Evolutionary conservation across 305 asterid genomes (phyloP).

Genomic region (Ilex paraguariensis): DNA sequence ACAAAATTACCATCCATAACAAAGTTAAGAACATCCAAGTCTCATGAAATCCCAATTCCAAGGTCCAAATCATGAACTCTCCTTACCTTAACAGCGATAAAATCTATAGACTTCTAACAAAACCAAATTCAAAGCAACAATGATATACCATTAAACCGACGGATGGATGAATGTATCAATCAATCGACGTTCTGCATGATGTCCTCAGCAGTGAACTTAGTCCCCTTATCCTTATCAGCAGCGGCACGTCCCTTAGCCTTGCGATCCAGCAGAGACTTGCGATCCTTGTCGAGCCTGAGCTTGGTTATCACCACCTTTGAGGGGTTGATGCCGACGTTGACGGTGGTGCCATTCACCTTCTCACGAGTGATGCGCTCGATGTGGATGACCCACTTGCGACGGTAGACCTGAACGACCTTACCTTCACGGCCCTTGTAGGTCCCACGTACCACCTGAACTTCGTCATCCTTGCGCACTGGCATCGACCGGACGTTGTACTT

Average conservation of each 20-base stretch:
- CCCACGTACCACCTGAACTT: conserved; percentile 28
- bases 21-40: too few relatives aligned
- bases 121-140: too few relatives aligned
- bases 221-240: conserved; percentile 25
- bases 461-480: conserved; percentile 22
- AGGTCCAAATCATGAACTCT: too few relatives aligned
- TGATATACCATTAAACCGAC: too few relatives aligned
- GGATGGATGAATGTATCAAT: not conserved
- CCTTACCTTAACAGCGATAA: too few relatives aligned
- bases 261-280: conserved; percentile 16
- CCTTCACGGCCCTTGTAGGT: conserved; percentile 32
- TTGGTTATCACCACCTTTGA: conserved; percentile 22
- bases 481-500: conserved; percentile 14
- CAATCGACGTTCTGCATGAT: conserved; percentile 19
- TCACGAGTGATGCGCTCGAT: conserved; percentile 30
- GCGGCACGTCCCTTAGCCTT: conserved; percentile 24
- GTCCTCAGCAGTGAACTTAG: conserved; percentile 22
- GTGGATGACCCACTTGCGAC: conserved; percentile 22
- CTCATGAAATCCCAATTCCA: too few relatives aligned
- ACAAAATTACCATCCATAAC: too few relatives aligned
- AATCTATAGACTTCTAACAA: too few relatives aligned
- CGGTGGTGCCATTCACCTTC: conserved; percentile 28
- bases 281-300: conserved; percentile 21
- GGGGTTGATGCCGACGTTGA: conserved; percentile 33
- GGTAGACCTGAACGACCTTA: conserved; percentile 22